phyloP scores from a whole-genome alignment of 2,329 filamentous ascomycete genomes.

The Tothia fuscella region DNA sequence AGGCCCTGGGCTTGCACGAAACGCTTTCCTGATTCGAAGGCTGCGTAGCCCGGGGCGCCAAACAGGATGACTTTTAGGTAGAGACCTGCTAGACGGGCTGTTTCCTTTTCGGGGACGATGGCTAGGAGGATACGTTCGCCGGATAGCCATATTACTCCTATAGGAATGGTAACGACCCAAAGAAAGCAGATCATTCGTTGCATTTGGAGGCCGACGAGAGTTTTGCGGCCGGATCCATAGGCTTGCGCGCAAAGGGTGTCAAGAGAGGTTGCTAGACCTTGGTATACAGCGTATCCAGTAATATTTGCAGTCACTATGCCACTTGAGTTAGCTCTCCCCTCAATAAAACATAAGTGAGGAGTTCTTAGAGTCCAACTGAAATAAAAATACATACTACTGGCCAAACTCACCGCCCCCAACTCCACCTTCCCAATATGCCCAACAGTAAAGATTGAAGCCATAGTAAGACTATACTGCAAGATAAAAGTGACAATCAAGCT shows the following conservation, averaged over 20 bases:
- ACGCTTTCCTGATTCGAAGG: constrained; percentile 71
- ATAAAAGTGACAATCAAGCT: constrained; percentile 36
- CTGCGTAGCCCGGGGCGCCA: constrained; percentile 63
- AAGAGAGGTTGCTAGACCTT: constrained; percentile 70
- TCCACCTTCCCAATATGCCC: constrained; percentile 38
- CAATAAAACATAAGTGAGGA: background rate
- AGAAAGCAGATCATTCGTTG: constrained; percentile 74
- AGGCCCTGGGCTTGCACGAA: constrained; percentile 79
- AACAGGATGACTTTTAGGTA: constrained; percentile 61
- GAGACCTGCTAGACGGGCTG: constrained; percentile 57
- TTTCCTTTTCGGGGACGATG: constrained; percentile 60
- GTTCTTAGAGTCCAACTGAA: background rate
- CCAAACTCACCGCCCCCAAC: constrained; percentile 35
- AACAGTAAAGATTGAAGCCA: constrained; percentile 37
- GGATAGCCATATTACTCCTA: constrained; percentile 58
- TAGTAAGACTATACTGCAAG: constrained; percentile 36
- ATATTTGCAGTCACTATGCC: constrained; percentile 33
- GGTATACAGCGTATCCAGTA: constrained; percentile 36
- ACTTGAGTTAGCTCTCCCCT: constrained; percentile 6
- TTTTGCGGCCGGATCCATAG: constrained; percentile 81
- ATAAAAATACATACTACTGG: constrained; percentile 21
- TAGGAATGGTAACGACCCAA: constrained; percentile 58
- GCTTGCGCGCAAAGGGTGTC: constrained; percentile 92
- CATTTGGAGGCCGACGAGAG: constrained; percentile 73
- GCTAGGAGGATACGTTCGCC: constrained; percentile 49